These are phyloP conservation scores for Xerocomellus dryophilus DNA, from an alignment of 768 basidiomycete genomes.

Conservation along the genomic window DNA sequence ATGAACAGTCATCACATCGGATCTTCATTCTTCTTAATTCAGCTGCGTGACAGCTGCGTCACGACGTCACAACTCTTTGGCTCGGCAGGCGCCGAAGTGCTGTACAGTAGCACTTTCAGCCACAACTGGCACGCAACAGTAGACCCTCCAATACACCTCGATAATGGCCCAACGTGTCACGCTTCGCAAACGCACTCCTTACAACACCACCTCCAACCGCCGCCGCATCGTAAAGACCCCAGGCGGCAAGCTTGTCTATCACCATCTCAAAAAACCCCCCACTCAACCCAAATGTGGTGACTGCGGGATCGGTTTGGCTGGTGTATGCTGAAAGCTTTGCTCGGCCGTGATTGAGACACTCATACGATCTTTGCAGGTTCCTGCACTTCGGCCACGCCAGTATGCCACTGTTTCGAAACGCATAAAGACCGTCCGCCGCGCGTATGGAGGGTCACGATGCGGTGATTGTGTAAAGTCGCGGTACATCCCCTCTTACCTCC, in stretches of 20 bases:
- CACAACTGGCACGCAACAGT: slow-evolving; percentile 5
- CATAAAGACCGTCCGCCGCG: slow-evolving; percentile 92
- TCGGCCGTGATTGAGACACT: not conserved
- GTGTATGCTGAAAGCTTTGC: slow-evolving; percentile 57
- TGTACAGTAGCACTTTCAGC: slow-evolving; percentile 25
- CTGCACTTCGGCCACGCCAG: slow-evolving; percentile 92
- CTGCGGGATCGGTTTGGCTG: slow-evolving; percentile 90
- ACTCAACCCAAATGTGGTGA: slow-evolving; percentile 97
- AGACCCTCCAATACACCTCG: slow-evolving; percentile 5
- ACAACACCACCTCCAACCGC: slow-evolving; percentile 97
- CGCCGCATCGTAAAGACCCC: slow-evolving; percentile 97
- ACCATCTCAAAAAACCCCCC: slow-evolving; percentile 94
- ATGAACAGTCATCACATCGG: not conserved
- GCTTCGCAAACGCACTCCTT: slow-evolving; percentile 95
- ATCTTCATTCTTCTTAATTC: slow-evolving; percentile 5
- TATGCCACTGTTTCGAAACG: slow-evolving; percentile 97
- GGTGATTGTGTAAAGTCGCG: slow-evolving; percentile 93
- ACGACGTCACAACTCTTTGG: not conserved
- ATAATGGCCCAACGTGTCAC: slow-evolving; percentile 98
- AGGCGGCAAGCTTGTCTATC: slow-evolving; percentile 96
- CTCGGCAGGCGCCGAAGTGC: slow-evolving; percentile 18
- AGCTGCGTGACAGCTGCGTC: not conserved
- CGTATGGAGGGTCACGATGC: slow-evolving; percentile 97
- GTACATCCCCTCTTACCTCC: slow-evolving; percentile 45
- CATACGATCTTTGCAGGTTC: slow-evolving; percentile 52